A percentile compares a stretch with the other conserved stretches of the same genome.
phyloP scores from a whole-genome alignment of 2,329 filamentous ascomycete species.

The Colletotrichum euphorbiae region DNA sequence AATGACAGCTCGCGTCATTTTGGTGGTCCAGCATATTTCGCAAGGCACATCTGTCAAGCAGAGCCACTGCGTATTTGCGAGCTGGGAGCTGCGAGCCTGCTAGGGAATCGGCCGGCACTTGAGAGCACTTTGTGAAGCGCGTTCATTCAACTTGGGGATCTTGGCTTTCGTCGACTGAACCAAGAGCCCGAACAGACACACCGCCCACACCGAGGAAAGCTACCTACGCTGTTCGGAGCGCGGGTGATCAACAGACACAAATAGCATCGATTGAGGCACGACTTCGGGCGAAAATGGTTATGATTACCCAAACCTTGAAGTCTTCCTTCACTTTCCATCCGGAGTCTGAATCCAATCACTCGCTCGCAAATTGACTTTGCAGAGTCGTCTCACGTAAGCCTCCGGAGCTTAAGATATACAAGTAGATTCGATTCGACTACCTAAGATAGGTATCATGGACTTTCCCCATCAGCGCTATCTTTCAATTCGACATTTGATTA shows the following conservation, averaged over 20 bases:
- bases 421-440: background rate
- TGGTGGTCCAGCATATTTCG: background rate
- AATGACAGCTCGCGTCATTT: constrained; percentile 26
- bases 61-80: background rate
- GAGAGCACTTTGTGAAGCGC: background rate
- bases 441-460: too few species aligned
- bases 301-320: background rate
- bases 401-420: constrained; percentile 5
- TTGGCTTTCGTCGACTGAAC: background rate
- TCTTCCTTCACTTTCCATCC: background rate
- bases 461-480: background rate
- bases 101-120: too few species aligned
- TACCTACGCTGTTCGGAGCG: background rate
- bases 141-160: background rate
- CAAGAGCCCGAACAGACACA: background rate
- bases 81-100: too few species aligned
- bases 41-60: background rate
- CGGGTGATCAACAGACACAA: background rate
- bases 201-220: background rate
- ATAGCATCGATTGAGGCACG: constrained; percentile 8
- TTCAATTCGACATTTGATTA: too few species aligned
- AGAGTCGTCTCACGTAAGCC: constrained; percentile 8
- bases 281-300: background rate
- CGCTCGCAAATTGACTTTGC: background rate
- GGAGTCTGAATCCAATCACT: constrained; percentile 3